phyloP scores from a whole-genome alignment of 768 basidiomycete species.

The Tulasnella sp. region DNA sequence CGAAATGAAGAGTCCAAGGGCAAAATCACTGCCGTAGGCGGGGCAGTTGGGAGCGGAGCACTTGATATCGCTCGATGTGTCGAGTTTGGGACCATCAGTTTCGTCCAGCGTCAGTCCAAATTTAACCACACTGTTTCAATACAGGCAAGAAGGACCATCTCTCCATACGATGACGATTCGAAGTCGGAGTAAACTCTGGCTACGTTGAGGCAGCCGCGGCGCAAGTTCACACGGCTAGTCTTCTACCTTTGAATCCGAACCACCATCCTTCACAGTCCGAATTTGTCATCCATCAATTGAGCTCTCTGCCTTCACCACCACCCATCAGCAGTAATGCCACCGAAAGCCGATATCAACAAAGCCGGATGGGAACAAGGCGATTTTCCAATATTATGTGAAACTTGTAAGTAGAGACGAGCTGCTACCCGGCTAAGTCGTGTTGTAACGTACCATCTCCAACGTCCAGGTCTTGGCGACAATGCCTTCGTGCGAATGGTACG shows the following conservation, averaged over 20 bases:
- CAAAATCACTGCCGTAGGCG: too few species aligned
- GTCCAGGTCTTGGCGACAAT: conserved; percentile 69
- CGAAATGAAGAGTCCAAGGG: too few species aligned
- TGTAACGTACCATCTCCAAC: background rate
- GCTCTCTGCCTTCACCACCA: background rate
- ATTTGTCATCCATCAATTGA: background rate
- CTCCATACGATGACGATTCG: too few species aligned
- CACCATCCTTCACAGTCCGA: background rate
- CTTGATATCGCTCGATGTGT: too few species aligned
- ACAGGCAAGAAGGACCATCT: too few species aligned
- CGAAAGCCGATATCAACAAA: conserved; percentile 86
- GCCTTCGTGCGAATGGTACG: conserved; percentile 91
- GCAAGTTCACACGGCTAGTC: background rate
- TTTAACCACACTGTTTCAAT: too few species aligned
- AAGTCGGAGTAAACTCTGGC: too few species aligned
- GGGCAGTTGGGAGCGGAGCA: too few species aligned
- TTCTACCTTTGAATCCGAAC: background rate
- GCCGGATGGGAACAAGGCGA: conserved; percentile 91
- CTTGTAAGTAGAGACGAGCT: conserved; percentile 43
- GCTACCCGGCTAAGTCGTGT: background rate
- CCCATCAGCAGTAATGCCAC: conserved; percentile 14
- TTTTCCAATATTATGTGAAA: conserved; percentile 89
- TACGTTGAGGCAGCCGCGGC: background rate
- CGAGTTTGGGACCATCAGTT: too few species aligned
- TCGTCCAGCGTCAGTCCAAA: too few species aligned